Conservation (phyloP, 2,329 filamentous ascomycete genomes). For the Delphinella strobiligena region DNA sequence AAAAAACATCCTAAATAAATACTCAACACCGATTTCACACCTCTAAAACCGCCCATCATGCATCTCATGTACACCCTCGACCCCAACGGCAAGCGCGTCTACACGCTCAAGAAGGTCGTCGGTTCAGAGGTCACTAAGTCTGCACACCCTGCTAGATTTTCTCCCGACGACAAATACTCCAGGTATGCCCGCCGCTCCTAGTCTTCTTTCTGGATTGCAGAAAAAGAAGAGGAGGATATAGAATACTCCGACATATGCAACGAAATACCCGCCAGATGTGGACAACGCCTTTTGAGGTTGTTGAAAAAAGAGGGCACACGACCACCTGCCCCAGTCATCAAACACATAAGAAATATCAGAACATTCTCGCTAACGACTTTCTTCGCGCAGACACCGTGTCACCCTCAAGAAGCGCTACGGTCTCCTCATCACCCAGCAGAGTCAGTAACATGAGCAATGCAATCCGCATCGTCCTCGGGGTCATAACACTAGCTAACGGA, state of each 20-base stretch:
- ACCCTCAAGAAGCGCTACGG: slow-evolving; percentile 90
- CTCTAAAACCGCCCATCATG: slow-evolving; percentile 32
- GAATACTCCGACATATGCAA: no score
- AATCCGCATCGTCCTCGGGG: no score
- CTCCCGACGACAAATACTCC: slow-evolving; percentile 97
- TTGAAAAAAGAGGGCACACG: no score
- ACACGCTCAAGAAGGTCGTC: slow-evolving; percentile 85
- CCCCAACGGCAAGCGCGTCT: slow-evolving; percentile 70
- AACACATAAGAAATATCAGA: no score
- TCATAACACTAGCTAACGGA: no score
- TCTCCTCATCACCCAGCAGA: slow-evolving; percentile 67
- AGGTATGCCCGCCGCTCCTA: slow-evolving; percentile 34
- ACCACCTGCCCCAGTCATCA: no score
- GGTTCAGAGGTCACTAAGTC: slow-evolving; percentile 84
- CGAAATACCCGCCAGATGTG: no score
- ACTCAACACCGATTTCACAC: background rate
- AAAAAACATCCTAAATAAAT: background rate
- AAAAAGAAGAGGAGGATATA: no score
- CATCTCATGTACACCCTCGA: slow-evolving; percentile 82
- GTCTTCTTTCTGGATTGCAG: no score
- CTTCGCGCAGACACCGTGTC: slow-evolving; percentile 64
- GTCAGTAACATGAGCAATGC: slow-evolving; percentile 2
- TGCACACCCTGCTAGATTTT: slow-evolving; percentile 91
- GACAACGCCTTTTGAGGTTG: no score
- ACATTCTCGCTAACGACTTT: no score